Evolutionary conservation across 2,329 filamentous ascomycete species (phyloP).

Genomic region (Alternaria longipes): DNA sequence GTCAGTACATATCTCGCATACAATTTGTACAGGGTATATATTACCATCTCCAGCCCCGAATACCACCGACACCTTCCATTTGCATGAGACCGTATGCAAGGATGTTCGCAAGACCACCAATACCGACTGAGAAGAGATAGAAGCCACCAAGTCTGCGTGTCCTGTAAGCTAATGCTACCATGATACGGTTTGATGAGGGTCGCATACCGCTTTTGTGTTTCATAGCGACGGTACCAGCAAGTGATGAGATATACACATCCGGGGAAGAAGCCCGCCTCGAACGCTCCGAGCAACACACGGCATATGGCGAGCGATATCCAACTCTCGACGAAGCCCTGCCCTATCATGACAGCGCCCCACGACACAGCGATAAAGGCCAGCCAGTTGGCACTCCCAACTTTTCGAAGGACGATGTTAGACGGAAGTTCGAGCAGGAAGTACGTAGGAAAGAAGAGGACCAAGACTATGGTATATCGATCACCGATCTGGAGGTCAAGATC

Average conservation of each 20-base stretch:
- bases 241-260: slow-evolving; percentile 43
- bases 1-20: not conserved
- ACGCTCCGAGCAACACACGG: slow-evolving; percentile 33
- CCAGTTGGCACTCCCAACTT: slow-evolving; percentile 41
- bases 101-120: slow-evolving; percentile 40
- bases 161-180: slow-evolving; percentile 3
- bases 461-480: slow-evolving; percentile 35
- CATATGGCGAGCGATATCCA: slow-evolving; percentile 35
- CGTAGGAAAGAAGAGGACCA: slow-evolving; percentile 40
- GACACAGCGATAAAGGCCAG: slow-evolving; percentile 35
- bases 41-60: slow-evolving; percentile 40
- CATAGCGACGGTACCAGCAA: slow-evolving; percentile 39
- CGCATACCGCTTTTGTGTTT: slow-evolving; percentile 34
- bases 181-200: not conserved
- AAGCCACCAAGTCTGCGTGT: slow-evolving; percentile 27
- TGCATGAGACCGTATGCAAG: slow-evolving; percentile 42
- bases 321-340: slow-evolving; percentile 35
- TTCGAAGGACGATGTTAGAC: slow-evolving; percentile 36
- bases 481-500: slow-evolving; percentile 35
- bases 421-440: slow-evolving; percentile 38
- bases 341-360: slow-evolving; percentile 41
- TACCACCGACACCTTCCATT: slow-evolving; percentile 34
- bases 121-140: slow-evolving; percentile 38
- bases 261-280: slow-evolving; percentile 40
- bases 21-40: not conserved